Evolutionary conservation across 108 stramenopile species (phyloP).

Genomic region (Skeletonema marinoi): DNA sequence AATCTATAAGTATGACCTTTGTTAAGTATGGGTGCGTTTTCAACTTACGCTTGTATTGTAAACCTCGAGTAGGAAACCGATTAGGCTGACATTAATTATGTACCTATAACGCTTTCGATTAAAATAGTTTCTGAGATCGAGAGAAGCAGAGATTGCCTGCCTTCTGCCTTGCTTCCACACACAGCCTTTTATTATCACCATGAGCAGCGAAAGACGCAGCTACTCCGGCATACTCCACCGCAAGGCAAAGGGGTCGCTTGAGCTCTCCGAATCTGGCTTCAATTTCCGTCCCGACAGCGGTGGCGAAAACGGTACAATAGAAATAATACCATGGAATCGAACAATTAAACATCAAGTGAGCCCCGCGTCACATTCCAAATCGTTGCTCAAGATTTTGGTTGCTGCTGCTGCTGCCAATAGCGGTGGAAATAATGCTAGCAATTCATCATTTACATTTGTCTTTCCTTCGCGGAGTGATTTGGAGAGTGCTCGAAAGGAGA

Average conservation of each 20-base stretch:
- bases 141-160: too few relatives aligned
- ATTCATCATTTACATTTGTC: slow-evolving; percentile 61
- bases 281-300: slow-evolving; percentile 25
- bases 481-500: slow-evolving; percentile 70
- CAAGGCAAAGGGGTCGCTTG: slow-evolving; percentile 52
- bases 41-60: too few relatives aligned
- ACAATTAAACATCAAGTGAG: slow-evolving; percentile 88
- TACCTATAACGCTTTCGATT: too few relatives aligned
- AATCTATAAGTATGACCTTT: too few relatives aligned
- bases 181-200: too few relatives aligned
- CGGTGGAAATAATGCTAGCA: slow-evolving; percentile 15
- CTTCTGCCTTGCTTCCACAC: too few relatives aligned
- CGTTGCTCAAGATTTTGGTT: slow-evolving; percentile 67
- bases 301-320: not conserved
- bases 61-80: too few relatives aligned
- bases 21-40: too few relatives aligned
- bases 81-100: too few relatives aligned
- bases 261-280: slow-evolving; percentile 29
- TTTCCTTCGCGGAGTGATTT: slow-evolving; percentile 63
- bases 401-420: not conserved
- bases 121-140: too few relatives aligned
- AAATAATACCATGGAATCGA: slow-evolving; percentile 56
- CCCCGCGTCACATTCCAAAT: slow-evolving; percentile 74
- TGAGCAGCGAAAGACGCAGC: slow-evolving; percentile 2
- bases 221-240: slow-evolving; percentile 36